These are phyloP conservation scores for Lecanoromycetidae sp. DNA, from an alignment of 2,329 filamentous ascomycete species.

Conservation along the genomic window DNA sequence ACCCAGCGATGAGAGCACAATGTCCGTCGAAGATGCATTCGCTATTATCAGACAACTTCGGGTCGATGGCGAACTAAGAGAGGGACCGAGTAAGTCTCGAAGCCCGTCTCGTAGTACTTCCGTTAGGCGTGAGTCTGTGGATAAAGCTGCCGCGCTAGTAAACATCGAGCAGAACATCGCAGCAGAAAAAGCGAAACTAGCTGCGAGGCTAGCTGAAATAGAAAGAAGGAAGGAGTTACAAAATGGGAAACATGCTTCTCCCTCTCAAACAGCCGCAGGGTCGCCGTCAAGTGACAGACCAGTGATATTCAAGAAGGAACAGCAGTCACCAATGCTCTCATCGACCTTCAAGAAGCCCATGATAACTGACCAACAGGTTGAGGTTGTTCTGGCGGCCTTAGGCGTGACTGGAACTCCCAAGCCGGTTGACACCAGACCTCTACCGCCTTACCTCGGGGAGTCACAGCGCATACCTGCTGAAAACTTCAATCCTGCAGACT, in stretches of 20 bases:
- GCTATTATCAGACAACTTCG: conserved; percentile 17
- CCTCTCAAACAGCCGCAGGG: background rate
- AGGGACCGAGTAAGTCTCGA: conserved; percentile 22
- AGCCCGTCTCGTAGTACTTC: conserved; percentile 22
- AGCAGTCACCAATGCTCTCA: conserved; percentile 2
- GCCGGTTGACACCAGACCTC: no score
- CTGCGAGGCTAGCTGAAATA: conserved; percentile 6
- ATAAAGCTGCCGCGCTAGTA: conserved; percentile 2
- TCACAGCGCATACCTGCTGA: background rate
- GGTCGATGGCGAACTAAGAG: conserved; percentile 27
- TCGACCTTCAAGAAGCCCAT: background rate
- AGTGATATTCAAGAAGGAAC: conserved; percentile 2
- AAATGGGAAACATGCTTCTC: background rate
- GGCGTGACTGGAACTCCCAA: conserved; percentile 28
- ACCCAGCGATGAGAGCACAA: conserved; percentile 28
- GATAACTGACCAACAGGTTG: conserved; percentile 5
- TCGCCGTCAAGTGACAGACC: background rate
- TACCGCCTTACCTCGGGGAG: no score
- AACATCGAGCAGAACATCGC: conserved; percentile 11
- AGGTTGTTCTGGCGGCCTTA: conserved; percentile 25
- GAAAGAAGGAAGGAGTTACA: background rate
- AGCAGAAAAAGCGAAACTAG: conserved; percentile 19
- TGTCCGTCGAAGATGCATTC: conserved; percentile 34
- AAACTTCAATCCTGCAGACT: no score
- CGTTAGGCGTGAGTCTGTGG: conserved; percentile 8